Base-by-base conservation (phyloP, 140 eudicot genomes). In the Erigeron philadelphicus region DNA sequence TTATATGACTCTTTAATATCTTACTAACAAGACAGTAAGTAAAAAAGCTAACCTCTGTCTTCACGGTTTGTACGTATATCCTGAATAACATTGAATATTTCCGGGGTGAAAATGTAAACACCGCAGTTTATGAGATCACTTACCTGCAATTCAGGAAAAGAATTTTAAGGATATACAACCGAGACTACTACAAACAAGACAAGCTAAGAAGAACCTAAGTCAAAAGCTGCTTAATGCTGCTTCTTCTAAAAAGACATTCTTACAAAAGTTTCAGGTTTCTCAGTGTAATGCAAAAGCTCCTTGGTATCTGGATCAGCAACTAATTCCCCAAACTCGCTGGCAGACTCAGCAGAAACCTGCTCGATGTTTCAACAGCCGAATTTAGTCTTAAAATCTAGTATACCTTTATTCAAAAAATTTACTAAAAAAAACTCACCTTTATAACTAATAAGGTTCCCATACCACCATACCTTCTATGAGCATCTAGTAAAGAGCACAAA, bases 181-280 rank as follows among this genome's bases (percentile, higher is more conserved):
- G 8, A 72, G 53, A 61, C 60, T 40, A 19, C 12, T 42, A 52
- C 52, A 35, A n/a, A 73, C 46, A 9, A 56, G 48, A 66, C 63
- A 63, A 59, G 31, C 65, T 43, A 31, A 47, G 21, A 62, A 56
- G 53, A 62, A 68, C 48, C 38, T 25, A 25, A 43, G 31, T 31
- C 13, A 68, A 15, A 55, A 18, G 38, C 38, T 31, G 4, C 38
- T 31, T 31, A 31, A 64, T 44, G 58, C 19, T 55, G n/a, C 23
- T 21, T 6, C 18, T 72, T 12, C 25, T 61, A 38, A 11, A 8
- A 46, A 31, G 2, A 50, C n/a, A 46, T 69, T 78, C 97, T 69
- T 88, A 88, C 96, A 77, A 93, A 93, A 65, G 98, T 93, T 74
- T 89, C 96, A 9, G 96, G 98, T 79, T 93, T 93, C 84, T 93